Base-by-base conservation (phyloP, 306 rosid species). In the Rosa persica region DNA sequence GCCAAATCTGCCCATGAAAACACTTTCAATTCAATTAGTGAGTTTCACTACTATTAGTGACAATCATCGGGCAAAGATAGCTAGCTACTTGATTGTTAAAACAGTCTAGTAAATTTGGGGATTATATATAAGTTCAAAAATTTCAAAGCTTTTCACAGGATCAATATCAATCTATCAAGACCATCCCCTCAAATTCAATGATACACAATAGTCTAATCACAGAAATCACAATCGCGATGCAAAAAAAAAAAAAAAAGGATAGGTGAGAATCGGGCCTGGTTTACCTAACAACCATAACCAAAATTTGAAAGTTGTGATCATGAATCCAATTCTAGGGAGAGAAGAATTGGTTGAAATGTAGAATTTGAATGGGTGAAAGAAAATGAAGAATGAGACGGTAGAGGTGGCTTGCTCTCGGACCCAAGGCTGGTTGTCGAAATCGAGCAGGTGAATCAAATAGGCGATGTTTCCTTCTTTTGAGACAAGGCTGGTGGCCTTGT, bases 221-320 rank as follows among this genome's bases (percentile, higher is more conserved):
- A 43, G 19, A 75, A 9, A 47, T 20, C 11, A 17, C 2, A n/a
- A 64, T 23, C 57, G 5, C 4, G 6, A 54, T n/a, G 12, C n/a
- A n/a, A n/a, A n/a, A n/a, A n/a, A 3, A 49, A 15, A 51, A 2
- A 48, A 75, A 46, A 19, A 47, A n/a, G 16, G 38, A 47, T 15
- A 40, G 13, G 22, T 17, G 69, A 81, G 60, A 77, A 81, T 52
- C 81, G 70, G 39, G 27, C 0, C n/a, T 8, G 38, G 23, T 57
- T 52, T 81, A 81, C 85, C 76, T 54, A 61, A 30, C 58, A 16
- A 43, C 70, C n/a, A 55, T 67, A 23, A 38, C n/a, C 30, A 16
- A 38, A 52, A 72, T 12, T 27, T 7, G 19, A 52, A 52, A 72
- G 6, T 38, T 12, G 47, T 19, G 15, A 47, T 12, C 17, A 36